Evolutionary conservation across 2,329 filamentous ascomycete species (phyloP), one percentile per base, ranked within the genome.

Genomic region (Penicillium olsonii): DNA sequence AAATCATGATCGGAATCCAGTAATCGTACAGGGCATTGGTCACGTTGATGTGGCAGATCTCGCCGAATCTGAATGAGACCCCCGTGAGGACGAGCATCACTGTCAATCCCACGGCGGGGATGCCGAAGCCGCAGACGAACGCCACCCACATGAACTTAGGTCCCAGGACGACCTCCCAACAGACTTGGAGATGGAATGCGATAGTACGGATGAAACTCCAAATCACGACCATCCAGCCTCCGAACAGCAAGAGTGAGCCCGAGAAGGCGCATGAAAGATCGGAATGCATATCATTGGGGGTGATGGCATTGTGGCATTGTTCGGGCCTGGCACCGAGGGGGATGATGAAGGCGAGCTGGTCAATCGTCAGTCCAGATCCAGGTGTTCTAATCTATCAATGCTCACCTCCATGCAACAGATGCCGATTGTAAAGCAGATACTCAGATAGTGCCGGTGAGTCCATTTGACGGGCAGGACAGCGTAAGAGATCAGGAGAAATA

Each of bases 151-250:
- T 96, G 72, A 96, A 97, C 62, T 82, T 88, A 37, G 85, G 83
- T 33, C 94, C 94, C 4, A 95, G 88, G 7, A 92, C 84, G 27
- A 95, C 81, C 69, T 97, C 91, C 94, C 94, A 99, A 77, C 92
- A 96, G 57, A 99, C 96, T 71, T 97, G 94, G 20, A 99, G 84
- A 71, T 99, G 94, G 62, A 99, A 86, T 4, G 91, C 95, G 27
- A 97, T 75, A 0, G 92, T 88, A 55, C 94, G 85, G 52, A 96
- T 80, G 68, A 96, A 95, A 56, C 80, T 82, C 92, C 94, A 99
- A 70, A 95, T 85, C 26, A 90, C 84, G 38, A 86, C 88, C 24
- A 84, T 82, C 80, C 92, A 89, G 37, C 92, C 94, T 45, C 94
- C 94, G 24, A 92, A 82, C 42, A 97, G 81, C 42, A 99, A 75